Base-by-base conservation (phyloP, 2,329 filamentous ascomycete species). In the Chaetomiaceae sp. region DNA sequence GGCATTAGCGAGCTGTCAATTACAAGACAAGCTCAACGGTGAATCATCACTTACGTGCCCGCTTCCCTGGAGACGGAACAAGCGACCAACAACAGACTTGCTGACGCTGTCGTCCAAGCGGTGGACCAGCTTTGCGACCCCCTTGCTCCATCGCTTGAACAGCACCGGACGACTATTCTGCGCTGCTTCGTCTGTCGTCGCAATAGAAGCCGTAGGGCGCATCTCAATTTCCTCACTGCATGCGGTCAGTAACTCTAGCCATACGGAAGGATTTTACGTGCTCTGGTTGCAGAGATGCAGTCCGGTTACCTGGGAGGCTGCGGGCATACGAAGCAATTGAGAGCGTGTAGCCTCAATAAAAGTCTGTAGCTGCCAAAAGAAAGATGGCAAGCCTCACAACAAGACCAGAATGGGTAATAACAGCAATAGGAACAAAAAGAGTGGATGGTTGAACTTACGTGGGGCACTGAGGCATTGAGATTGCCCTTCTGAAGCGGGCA, bases 21-120 rank as follows among this genome's bases (percentile, higher is more conserved):
- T 15, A 17, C 8, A 9, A 17, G 6, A 37, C 12, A 18, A 9
- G 24, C 17, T 19, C n/a, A n/a, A 11, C 7, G 15, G 5, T 33
- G 12, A 24, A 9, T 5, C 22, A 19, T 15, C 9, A 65, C 75
- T 60, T 67, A 86, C 83, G 71, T 87, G 83, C 40, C 82, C 83
- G 34, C 74, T 81, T 14, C 81, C 81, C 47, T 80, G 76, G 22
- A 88, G 76, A 39, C 75, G 75, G 61, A 88, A 88, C 45, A 81
- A 71, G 39, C 69, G 70, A 18, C 81, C 82, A 53, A 84, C 64
- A 7, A 64, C 66, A 1, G 72, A 51, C 24, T 34, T 39, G 35
- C 35, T 38, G 12, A 47, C 41, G 7, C 8, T 4, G 4, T 47
- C 15, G 20, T 53, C 43, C 3, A 53, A n/a, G 10, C 40, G 43